Evolutionary conservation across 2,329 filamentous ascomycete genomes (phyloP).

Genomic region (Whalleya microplaca): DNA sequence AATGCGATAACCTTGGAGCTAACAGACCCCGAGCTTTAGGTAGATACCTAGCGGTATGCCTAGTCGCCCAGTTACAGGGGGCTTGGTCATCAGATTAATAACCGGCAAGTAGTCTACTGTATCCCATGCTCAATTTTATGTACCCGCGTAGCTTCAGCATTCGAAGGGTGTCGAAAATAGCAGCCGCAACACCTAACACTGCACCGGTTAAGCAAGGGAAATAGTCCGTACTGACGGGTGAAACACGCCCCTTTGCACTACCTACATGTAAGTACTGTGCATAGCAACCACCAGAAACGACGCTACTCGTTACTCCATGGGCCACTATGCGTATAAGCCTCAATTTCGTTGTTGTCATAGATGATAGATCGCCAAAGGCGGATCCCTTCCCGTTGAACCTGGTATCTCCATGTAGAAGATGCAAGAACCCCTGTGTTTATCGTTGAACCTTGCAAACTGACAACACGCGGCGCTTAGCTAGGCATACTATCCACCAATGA

Average conservation of each 20-base stretch:
- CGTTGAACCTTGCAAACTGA: constrained; percentile 15
- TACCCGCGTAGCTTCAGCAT: background rate
- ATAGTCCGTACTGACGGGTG: background rate
- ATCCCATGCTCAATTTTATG: constrained; percentile 3
- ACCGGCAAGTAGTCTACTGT: constrained; percentile 19
- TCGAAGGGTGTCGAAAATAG: constrained; percentile 11
- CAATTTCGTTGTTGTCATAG: constrained; percentile 18
- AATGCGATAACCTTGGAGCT: constrained; percentile 13
- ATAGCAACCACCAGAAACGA: background rate
- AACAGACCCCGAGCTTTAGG: constrained; percentile 4
- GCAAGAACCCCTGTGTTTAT: constrained; percentile 13
- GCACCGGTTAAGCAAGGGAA: constrained; percentile 5
- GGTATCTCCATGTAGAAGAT: constrained; percentile 14
- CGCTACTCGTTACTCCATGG: background rate
- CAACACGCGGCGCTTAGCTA: constrained; percentile 22
- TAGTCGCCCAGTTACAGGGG: constrained; percentile 5
- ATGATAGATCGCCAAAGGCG: constrained; percentile 15
- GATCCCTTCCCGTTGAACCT: constrained; percentile 24
- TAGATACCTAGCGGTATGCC: constrained; percentile 1
- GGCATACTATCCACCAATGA: constrained; percentile 15
- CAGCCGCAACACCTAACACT: constrained; percentile 1
- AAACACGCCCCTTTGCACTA: background rate
- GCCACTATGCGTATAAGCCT: background rate
- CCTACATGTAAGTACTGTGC: background rate
- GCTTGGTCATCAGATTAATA: constrained; percentile 18